A percentile compares a stretch with the other conserved stretches of the same genome.
Evolutionary conservation across 2,329 filamentous ascomycete species (phyloP).

Genomic region (Colletotrichum cereale): DNA sequence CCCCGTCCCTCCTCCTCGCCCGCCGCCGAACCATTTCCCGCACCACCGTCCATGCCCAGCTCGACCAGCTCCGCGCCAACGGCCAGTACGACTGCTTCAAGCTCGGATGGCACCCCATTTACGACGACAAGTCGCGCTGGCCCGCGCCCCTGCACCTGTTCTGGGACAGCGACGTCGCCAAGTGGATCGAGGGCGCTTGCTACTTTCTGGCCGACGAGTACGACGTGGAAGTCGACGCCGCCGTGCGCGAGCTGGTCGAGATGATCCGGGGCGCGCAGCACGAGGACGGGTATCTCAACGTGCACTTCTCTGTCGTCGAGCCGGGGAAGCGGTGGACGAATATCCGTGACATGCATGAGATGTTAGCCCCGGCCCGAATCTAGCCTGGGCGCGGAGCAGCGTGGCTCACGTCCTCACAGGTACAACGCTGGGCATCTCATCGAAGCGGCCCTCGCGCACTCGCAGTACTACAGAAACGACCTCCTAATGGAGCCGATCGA

Average conservation of each 20-base stretch:
- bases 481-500: constrained; percentile 64
- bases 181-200: constrained; percentile 73
- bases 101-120: constrained; percentile 66
- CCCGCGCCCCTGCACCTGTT: constrained; percentile 70
- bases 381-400: background rate
- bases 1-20: constrained; percentile 50
- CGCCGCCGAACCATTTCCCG: constrained; percentile 50
- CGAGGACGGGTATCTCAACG: constrained; percentile 72
- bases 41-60: constrained; percentile 62
- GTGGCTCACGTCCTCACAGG: constrained; percentile 45
- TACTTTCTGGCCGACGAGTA: constrained; percentile 62
- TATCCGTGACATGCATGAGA: constrained; percentile 71
- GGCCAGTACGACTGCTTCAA: constrained; percentile 71
- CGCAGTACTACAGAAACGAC: constrained; percentile 64
- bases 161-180: constrained; percentile 68
- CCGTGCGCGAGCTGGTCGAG: constrained; percentile 67
- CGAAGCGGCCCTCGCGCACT: constrained; percentile 70
- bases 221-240: constrained; percentile 60
- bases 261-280: constrained; percentile 70
- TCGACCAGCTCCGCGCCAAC: constrained; percentile 64
- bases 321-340: constrained; percentile 69
- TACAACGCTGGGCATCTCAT: constrained; percentile 74
- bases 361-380: constrained; percentile 54
- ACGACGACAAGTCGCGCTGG: constrained; percentile 63
- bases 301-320: constrained; percentile 72